Conservation (phyloP, 2,329 filamentous ascomycete species). For the Trichophyton equinum region DNA sequence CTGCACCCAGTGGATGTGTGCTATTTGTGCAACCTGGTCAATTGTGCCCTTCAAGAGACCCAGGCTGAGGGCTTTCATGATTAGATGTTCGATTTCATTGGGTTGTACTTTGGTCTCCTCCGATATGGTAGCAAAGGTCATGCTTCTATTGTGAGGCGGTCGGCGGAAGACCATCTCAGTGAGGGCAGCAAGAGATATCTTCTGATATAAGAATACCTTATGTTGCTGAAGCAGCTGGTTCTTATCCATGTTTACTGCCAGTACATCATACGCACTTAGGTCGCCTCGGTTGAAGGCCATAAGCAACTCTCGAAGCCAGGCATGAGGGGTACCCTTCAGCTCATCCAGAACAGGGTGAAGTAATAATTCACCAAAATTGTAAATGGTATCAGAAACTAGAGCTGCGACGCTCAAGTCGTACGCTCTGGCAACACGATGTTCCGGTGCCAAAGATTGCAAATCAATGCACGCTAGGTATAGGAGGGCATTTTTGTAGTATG, state of each 20-base stretch:
- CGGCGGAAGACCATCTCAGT: slow-evolving; percentile 95
- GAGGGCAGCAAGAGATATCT: slow-evolving; percentile 91
- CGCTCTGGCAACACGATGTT: slow-evolving; percentile 69
- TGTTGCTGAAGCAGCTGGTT: slow-evolving; percentile 70
- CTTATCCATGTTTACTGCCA: slow-evolving; percentile 67
- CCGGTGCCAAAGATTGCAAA: slow-evolving; percentile 56
- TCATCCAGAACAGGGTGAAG: slow-evolving; percentile 90
- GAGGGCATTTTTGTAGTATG: slow-evolving; percentile 94
- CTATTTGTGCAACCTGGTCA: slow-evolving; percentile 88
- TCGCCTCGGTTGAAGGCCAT: slow-evolving; percentile 97
- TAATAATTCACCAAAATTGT: slow-evolving; percentile 98
- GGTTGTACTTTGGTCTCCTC: slow-evolving; percentile 83
- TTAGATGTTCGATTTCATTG: slow-evolving; percentile 90
- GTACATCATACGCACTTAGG: slow-evolving; percentile 69
- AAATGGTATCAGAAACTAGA: slow-evolving; percentile 85
- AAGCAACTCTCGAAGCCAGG: slow-evolving; percentile 88
- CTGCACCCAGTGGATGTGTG: slow-evolving; percentile 96
- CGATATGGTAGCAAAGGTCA: slow-evolving; percentile 80
- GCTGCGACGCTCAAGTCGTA: slow-evolving; percentile 90
- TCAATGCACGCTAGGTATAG: slow-evolving; percentile 96
- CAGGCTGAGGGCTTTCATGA: slow-evolving; percentile 97
- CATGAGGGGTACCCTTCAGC: slow-evolving; percentile 58
- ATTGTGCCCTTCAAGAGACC: slow-evolving; percentile 84
- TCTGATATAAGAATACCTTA: slow-evolving; percentile 77
- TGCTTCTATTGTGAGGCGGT: slow-evolving; percentile 85